Evolutionary conservation across 2,329 filamentous ascomycete genomes (phyloP), one percentile per base, ranked within the genome.

Genomic region (Iodosphaeria phyllophila): DNA sequence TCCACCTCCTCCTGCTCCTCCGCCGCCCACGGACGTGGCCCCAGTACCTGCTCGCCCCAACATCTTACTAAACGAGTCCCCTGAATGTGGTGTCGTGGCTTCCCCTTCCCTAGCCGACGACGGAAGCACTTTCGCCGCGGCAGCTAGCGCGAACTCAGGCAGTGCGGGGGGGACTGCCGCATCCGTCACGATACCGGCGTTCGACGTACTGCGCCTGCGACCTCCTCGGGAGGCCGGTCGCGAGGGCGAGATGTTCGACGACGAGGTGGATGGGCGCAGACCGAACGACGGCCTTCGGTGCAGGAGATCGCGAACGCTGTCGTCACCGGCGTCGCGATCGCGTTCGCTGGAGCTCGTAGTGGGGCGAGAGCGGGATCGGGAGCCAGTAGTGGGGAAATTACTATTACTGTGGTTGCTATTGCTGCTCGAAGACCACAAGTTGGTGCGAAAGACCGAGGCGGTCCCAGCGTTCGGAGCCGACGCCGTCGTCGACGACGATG

Each of bases 161-260:
- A 67, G 49, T 5, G 60, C 57, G n/a, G 61, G 60, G 17, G 61
- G 63, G 22, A 48, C 50, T 13, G 54, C 35, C 24, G 50, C 54
- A 43, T 62, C 57, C 26, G 52, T 58, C 17, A 26, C 30, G 12
- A 37, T 40, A 29, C 41, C 40, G 7, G 54, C 32, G 16, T 35
- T 51, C 13, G 56, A 51, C 33, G 50, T 50, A 28, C 52, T 53
- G 20, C 58, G 47, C 24, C 51, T 50, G 24, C 52, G 50, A 30
- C 48, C 48, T 30, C 35, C 41, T 31, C 42, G 43, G 35, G 38
- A 34, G 20, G 47, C 44, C 8, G 51, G 48, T 10, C 53, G 56
- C 31, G 66, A 54, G 21, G 64, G 65, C 6, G n/a, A n/a, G n/a
- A n/a, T n/a, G 60, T 33, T 39, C 63, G 66, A 36, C 61, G 63